Conservation (phyloP, 2,329 filamentous ascomycete genomes). For the Penicillium janthinellum region DNA sequence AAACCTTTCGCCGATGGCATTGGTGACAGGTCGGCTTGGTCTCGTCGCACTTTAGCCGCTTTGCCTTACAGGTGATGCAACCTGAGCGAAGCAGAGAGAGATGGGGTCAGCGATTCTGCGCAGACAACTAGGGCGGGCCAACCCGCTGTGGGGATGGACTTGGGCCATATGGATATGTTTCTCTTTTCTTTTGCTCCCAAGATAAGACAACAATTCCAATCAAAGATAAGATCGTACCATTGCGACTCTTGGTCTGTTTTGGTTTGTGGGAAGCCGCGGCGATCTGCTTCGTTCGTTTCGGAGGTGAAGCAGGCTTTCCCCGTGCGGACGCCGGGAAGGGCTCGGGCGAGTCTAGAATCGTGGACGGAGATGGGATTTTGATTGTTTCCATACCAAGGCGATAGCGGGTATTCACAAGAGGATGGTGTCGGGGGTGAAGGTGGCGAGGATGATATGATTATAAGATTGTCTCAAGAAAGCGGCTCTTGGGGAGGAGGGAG, state of each 20-base stretch:
- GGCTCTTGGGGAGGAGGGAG: background rate
- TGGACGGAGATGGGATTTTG: constrained; percentile 61
- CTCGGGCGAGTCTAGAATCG: constrained; percentile 48
- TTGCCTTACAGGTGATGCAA: constrained; percentile 72
- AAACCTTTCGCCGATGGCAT: constrained; percentile 65
- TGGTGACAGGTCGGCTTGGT: constrained; percentile 68
- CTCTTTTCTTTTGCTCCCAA: background rate
- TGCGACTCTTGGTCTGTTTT: constrained; percentile 74
- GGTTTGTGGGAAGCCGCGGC: constrained; percentile 52
- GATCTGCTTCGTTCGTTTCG: constrained; percentile 25
- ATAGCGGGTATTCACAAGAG: constrained; percentile 8
- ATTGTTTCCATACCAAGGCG: constrained; percentile 57
- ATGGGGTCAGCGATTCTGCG: constrained; percentile 29
- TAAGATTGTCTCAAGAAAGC: background rate
- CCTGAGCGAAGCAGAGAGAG: constrained; percentile 49
- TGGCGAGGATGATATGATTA: background rate
- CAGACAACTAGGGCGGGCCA: constrained; percentile 4
- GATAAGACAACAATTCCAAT: background rate
- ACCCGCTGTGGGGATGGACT: background rate
- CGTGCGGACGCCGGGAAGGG: constrained; percentile 26
- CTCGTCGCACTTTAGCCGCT: constrained; percentile 74
- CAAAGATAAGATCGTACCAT: constrained; percentile 58
- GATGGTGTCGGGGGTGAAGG: background rate
- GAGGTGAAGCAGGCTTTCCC: constrained; percentile 32
- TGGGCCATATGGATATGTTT: background rate